These are phyloP conservation scores for Ulota crispa DNA, from an alignment of 225 moss, liverwort and hornwort genomes.

Conservation along the genomic window DNA sequence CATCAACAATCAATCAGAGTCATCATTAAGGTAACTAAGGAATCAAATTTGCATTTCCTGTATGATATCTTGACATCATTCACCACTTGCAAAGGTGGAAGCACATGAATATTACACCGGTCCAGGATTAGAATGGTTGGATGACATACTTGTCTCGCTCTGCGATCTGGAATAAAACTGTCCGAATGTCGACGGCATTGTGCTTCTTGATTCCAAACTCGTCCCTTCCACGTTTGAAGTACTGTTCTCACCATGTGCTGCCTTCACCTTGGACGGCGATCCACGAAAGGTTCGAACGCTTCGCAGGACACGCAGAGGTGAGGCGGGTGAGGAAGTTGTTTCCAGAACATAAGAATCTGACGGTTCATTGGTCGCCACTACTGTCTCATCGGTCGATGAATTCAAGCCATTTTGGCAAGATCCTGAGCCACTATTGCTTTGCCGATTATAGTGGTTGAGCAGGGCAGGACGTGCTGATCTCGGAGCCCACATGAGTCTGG, in stretches of 20 bases:
- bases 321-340: constrained; percentile 28
- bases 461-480: constrained; percentile 27
- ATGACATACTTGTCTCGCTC: constrained; percentile 57
- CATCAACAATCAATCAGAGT: constrained; percentile 23
- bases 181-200: constrained; percentile 13
- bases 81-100: constrained; percentile 11
- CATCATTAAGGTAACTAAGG: constrained; percentile 9
- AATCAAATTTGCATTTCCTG: constrained; percentile 14
- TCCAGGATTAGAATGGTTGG: constrained; percentile 47
- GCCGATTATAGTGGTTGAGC: constrained; percentile 29
- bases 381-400: constrained; percentile 18
- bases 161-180: constrained; percentile 51
- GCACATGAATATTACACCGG: constrained; percentile 21
- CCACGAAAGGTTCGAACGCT: constrained; percentile 58
- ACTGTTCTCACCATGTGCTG: not conserved
- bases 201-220: constrained; percentile 27
- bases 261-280: constrained; percentile 20
- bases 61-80: constrained; percentile 4
- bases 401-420: constrained; percentile 6
- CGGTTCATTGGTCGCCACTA: constrained; percentile 17
- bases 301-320: constrained; percentile 30
- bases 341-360: constrained; percentile 32
- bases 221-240: constrained; percentile 6
- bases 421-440: constrained; percentile 18
- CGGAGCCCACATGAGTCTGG: constrained; percentile 45